Base-by-base conservation (phyloP, 2,329 filamentous ascomycete genomes). In the Furcasterigmium furcatum region DNA sequence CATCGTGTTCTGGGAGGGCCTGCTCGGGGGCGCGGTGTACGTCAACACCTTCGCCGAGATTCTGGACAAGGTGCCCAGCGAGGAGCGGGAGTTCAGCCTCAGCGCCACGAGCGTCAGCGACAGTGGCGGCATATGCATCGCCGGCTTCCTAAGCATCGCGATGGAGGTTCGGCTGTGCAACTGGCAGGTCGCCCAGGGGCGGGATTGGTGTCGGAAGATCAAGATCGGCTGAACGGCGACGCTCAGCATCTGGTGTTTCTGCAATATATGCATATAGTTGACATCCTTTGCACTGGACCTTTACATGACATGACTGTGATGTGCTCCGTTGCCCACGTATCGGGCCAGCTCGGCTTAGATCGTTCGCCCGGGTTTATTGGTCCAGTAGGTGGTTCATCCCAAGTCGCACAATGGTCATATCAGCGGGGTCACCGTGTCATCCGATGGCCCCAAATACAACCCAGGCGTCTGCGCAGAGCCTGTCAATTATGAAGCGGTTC, bases 1-100 rank as follows among this genome's bases (percentile, higher is more conserved):
- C 19, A 72, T 97, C 49, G 76, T 96, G 18, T 94, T 97, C 59
- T 97, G 92, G 92, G 94, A 97, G 63, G 94, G 94, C 0, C 65
- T 97, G 12, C 72, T 99, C 0, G 94, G 94, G 1, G 94, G 94
- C 0, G 75, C 90, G 4, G 94, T 97, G 0, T 99, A 99, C 58
- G 91, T 97, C 48, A 95, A 92, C 58, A 96, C 91, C 0, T 99
- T 97, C 65, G 90, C 91, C 1, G 88, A 95, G 61, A 96, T 99
- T 50, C 86, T 90, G 62, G 90, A 96, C 57, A 83, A 84, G 7
- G 84, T 96, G 1, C 82, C 84, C 0, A 71, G 77, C 5, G 79
- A 83, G 25, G 91, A 96, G 44, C 79, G 92, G 6, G 94, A 99
- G 67, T 97, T 97, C 60, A 95, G 89, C 48, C 70, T 99, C 2